Evolutionary conservation across 768 basidiomycete species (phyloP).

Genomic region (Pleurotus cornucopiae): DNA sequence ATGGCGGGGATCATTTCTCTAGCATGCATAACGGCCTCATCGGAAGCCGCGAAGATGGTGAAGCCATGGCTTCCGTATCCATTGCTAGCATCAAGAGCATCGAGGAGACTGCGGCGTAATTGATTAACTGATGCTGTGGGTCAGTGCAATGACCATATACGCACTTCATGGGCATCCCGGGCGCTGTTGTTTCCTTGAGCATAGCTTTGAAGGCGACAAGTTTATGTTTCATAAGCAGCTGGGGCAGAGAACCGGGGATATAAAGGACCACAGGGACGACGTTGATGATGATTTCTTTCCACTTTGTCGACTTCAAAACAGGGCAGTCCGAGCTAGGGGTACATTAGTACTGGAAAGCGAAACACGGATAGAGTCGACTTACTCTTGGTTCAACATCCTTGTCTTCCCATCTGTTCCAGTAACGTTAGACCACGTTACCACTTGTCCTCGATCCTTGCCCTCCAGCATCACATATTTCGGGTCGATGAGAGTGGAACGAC

Average conservation of each 20-base stretch:
- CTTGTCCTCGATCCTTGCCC: conserved; percentile 38
- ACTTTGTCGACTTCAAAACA: conserved; percentile 29
- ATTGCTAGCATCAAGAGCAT: conserved; percentile 6
- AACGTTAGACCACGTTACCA: conserved; percentile 33
- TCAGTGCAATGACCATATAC: background rate
- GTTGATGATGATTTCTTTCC: conserved; percentile 36
- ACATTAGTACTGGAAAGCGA: background rate
- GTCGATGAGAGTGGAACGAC: conserved; percentile 44
- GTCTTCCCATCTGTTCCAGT: conserved; percentile 22
- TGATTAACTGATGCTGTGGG: background rate
- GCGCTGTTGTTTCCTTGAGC: conserved; percentile 3
- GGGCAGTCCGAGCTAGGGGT: conserved; percentile 27
- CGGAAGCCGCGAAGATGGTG: conserved; percentile 52
- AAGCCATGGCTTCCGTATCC: conserved; percentile 28
- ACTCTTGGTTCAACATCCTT: conserved; percentile 38
- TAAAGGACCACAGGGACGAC: conserved; percentile 36
- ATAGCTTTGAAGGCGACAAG: conserved; percentile 19
- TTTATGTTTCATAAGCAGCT: conserved; percentile 28
- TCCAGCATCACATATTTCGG: conserved; percentile 35
- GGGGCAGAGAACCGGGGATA: conserved; percentile 33
- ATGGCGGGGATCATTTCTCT: conserved; percentile 24
- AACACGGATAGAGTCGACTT: background rate
- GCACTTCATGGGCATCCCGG: background rate
- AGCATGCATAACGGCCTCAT: conserved; percentile 28
- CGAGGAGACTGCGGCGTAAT: background rate